These are phyloP conservation scores for Malus hybrid DNA, from an alignment of 331 rosid genomes.

Conservation along the genomic window DNA sequence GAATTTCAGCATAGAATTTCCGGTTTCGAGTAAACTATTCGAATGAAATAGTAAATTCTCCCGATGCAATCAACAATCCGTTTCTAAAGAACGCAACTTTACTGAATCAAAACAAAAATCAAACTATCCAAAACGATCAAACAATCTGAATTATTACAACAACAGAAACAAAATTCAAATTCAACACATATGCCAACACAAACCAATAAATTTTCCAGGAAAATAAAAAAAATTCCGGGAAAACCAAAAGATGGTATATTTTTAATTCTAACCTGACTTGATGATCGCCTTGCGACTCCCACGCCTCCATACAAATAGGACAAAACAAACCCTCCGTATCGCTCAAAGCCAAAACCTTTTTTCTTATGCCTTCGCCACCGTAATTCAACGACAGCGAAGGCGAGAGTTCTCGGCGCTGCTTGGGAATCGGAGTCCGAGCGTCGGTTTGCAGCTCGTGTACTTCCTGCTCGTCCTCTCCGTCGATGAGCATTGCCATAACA, in stretches of 20 bases:
- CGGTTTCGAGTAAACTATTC: neutral
- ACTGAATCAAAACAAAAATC: neutral
- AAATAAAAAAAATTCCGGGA: neutral
- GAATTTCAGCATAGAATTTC: neutral
- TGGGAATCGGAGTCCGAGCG: neutral
- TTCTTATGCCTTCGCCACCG: neutral
- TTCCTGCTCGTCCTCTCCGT: neutral
- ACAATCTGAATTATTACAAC: neutral
- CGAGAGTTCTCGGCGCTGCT: neutral
- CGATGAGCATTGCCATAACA: neutral
- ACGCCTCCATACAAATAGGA: slow-evolving; percentile 2
- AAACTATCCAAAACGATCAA: neutral
- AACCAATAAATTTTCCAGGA: neutral
- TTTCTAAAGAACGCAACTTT: neutral
- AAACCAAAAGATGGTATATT: neutral
- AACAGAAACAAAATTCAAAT: neutral
- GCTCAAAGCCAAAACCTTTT: neutral
- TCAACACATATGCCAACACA: neutral
- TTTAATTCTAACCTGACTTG: neutral
- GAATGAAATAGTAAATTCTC: neutral
- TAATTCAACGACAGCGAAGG: neutral
- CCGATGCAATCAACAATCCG: neutral
- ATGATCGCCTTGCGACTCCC: neutral
- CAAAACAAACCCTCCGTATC: neutral
- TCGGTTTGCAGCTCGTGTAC: neutral